phyloP scores from a whole-genome alignment of 2,329 filamentous ascomycete species.

The Stagonosporopsis cucurbitacearum region DNA sequence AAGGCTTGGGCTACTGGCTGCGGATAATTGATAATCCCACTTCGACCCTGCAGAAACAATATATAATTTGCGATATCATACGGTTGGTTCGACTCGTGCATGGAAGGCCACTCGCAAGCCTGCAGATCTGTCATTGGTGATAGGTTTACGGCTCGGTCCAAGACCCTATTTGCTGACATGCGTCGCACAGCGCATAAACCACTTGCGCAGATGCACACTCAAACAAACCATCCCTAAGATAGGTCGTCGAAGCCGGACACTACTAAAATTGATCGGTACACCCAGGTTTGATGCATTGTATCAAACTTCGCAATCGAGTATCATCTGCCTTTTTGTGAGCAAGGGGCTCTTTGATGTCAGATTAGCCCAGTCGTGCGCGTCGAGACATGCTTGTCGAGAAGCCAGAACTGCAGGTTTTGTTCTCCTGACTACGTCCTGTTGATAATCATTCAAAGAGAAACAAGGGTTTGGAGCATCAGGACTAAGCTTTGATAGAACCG shows the following conservation, averaged over 20 bases:
- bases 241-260: neutral
- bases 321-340: constrained; percentile 7
- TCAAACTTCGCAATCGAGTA: constrained; percentile 3
- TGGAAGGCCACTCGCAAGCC: neutral
- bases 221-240: neutral
- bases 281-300: neutral
- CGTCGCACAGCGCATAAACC: constrained; percentile 4
- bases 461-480: neutral
- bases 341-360: constrained; percentile 6
- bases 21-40: neutral
- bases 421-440: constrained; percentile 4
- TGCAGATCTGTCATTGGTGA: neutral
- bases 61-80: neutral
- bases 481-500: neutral
- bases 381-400: constrained; percentile 16
- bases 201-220: neutral
- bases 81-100: neutral
- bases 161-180: constrained; percentile 14
- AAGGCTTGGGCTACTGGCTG: neutral
- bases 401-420: constrained; percentile 9
- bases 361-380: constrained; percentile 13
- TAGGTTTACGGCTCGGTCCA: constrained; percentile 1
- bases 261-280: neutral
- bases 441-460: neutral
- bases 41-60: neutral